Evolutionary conservation across 768 basidiomycete genomes (phyloP).

Genomic region (Auricularia sp.): DNA sequence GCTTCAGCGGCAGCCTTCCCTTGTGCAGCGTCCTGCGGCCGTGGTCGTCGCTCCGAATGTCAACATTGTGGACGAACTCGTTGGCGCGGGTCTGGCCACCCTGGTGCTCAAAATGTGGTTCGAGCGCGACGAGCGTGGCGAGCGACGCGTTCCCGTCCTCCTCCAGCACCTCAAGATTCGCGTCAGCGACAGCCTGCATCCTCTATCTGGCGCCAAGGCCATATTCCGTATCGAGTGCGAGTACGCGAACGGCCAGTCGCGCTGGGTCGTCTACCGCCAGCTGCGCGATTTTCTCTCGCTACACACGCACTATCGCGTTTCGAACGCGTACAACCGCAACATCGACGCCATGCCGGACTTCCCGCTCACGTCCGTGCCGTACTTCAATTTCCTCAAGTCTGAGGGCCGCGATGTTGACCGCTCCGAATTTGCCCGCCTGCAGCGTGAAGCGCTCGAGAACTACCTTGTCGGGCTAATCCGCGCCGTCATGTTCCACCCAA

Average conservation of each 20-base stretch:
- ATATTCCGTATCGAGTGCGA: conserved; percentile 92
- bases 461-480: conserved; percentile 84
- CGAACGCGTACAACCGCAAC: conserved; percentile 67
- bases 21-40: conserved; percentile 19
- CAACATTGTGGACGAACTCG: conserved; percentile 75
- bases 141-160: conserved; percentile 68
- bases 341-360: conserved; percentile 83
- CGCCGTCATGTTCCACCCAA: conserved; percentile 96
- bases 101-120: conserved; percentile 77
- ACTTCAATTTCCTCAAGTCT: conserved; percentile 79
- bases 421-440: conserved; percentile 70
- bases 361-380: conserved; percentile 74
- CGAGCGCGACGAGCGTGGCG: conserved; percentile 77
- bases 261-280: conserved; percentile 95
- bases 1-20: conserved; percentile 24
- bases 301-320: conserved; percentile 80
- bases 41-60: conserved; percentile 41
- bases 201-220: conserved; percentile 62
- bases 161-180: conserved; percentile 76
- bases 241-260: conserved; percentile 76
- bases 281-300: conserved; percentile 85
- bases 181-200: conserved; percentile 78
- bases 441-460: conserved; percentile 74
- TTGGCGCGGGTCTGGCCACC: conserved; percentile 67
- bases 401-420: conserved; percentile 41